A percentile compares a stretch with the other conserved stretches of the same genome.
These are phyloP conservation scores for Solioccasus polychromus DNA, from an alignment of 768 basidiomycete species.

Conservation along the genomic window DNA sequence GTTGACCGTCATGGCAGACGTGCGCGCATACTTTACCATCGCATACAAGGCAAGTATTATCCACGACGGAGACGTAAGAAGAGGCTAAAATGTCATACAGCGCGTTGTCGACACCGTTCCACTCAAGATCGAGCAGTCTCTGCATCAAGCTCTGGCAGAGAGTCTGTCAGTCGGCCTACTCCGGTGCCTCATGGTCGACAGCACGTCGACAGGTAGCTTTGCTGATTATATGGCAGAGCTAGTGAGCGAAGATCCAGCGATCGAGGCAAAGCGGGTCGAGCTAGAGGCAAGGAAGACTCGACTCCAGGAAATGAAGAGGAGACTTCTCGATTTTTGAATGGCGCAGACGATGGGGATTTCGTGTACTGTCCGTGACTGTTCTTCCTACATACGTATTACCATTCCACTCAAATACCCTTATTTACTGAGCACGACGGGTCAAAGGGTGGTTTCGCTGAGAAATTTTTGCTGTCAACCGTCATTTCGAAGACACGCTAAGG, in stretches of 20 bases:
- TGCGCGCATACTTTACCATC: slow-evolving; percentile 55
- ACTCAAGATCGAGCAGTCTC: slow-evolving; percentile 43
- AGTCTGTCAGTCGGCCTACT: slow-evolving; percentile 37
- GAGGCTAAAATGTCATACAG: slow-evolving; percentile 29
- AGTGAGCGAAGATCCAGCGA: slow-evolving; percentile 45
- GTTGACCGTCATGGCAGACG: slow-evolving; percentile 51
- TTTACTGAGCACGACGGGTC: too few species aligned
- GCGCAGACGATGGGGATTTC: too few species aligned
- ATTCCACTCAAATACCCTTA: too few species aligned
- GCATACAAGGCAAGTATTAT: slow-evolving; percentile 44
- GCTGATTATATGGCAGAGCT: slow-evolving; percentile 36
- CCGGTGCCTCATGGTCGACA: slow-evolving; percentile 27
- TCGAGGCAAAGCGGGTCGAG: slow-evolving; percentile 35
- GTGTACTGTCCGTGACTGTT: too few species aligned
- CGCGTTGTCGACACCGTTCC: slow-evolving; percentile 56
- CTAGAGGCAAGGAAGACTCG: slow-evolving; percentile 33
- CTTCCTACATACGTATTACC: too few species aligned
- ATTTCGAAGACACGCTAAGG: too few species aligned
- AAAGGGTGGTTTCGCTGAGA: too few species aligned
- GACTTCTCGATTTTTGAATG: slow-evolving; percentile 31
- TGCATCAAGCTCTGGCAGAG: slow-evolving; percentile 39
- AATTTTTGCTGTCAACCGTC: too few species aligned
- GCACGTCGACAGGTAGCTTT: slow-evolving; percentile 8
- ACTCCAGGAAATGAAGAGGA: slow-evolving; percentile 40
- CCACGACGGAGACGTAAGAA: background rate